Evolutionary conservation across 1,284 basidiomycete genomes (phyloP).

Genomic region (Hypsizygus ulmarius): DNA sequence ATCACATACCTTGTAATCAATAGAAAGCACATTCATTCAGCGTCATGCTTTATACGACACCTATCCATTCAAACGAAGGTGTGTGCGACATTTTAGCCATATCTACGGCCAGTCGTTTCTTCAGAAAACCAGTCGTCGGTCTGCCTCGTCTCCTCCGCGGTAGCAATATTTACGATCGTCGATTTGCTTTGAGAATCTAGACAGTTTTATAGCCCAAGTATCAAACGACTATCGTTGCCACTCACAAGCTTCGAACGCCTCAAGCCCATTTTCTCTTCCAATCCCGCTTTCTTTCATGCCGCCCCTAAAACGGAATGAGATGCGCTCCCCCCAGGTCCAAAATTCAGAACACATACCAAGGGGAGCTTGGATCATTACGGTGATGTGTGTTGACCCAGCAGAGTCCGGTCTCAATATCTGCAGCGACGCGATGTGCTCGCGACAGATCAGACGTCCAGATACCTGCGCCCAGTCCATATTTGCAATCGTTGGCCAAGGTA

Average conservation of each 20-base stretch:
- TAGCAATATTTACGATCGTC: conserved; percentile 67
- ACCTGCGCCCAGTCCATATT: conserved; percentile 78
- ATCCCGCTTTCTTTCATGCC: conserved; percentile 85
- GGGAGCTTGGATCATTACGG: conserved; percentile 82
- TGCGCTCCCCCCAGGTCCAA: background rate
- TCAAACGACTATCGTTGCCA: conserved; percentile 13
- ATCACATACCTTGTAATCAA: conserved; percentile 20
- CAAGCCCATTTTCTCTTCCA: conserved; percentile 77
- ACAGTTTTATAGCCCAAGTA: conserved; percentile 4
- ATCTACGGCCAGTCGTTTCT: conserved; percentile 45
- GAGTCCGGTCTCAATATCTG: conserved; percentile 66
- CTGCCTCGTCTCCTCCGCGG: conserved; percentile 51
- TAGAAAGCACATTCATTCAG: conserved; percentile 6
- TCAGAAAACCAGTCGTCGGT: conserved; percentile 80
- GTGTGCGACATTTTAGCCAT: conserved; percentile 43
- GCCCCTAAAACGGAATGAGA: conserved; percentile 48
- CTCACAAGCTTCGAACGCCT: conserved; percentile 75
- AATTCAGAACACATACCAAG: conserved; percentile 55
- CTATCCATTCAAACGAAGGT: background rate
- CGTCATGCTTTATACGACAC: too few species aligned
- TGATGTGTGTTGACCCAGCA: conserved; percentile 88
- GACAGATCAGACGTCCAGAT: conserved; percentile 77
- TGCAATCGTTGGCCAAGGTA: conserved; percentile 67
- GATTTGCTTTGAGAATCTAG: conserved; percentile 82
- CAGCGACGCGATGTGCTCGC: conserved; percentile 67